Evolutionary conservation across 768 basidiomycete species (phyloP).

Genomic region (Mycena filopes): DNA sequence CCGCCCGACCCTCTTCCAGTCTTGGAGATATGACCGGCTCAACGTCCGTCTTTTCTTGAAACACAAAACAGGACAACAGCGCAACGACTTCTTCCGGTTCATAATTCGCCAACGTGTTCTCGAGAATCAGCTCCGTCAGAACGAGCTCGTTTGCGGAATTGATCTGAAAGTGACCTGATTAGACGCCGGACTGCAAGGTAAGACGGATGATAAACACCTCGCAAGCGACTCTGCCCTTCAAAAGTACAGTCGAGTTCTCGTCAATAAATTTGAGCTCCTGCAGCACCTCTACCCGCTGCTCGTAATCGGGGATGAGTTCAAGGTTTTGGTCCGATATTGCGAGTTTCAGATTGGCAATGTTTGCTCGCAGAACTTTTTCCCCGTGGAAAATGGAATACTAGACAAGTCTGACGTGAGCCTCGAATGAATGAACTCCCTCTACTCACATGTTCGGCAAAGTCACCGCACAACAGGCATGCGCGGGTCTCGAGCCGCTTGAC

Average conservation of each 20-base stretch:
- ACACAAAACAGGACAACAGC: constrained; percentile 94
- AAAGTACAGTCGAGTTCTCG: constrained; percentile 92
- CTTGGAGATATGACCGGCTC: constrained; percentile 86
- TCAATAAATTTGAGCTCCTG: constrained; percentile 94
- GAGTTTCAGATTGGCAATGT: constrained; percentile 81
- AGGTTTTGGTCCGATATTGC: constrained; percentile 96
- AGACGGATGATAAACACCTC: constrained; percentile 73
- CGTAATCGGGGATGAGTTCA: constrained; percentile 96
- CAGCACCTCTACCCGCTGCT: constrained; percentile 91
- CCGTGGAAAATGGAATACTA: constrained; percentile 85
- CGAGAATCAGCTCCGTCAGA: constrained; percentile 94
- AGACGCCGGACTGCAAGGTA: background rate
- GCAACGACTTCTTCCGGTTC: constrained; percentile 98
- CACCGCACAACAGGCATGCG: constrained; percentile 67
- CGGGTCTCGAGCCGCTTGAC: constrained; percentile 53
- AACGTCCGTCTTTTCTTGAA: constrained; percentile 96
- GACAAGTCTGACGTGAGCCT: constrained; percentile 5
- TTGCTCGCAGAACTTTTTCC: constrained; percentile 76
- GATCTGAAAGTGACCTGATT: constrained; percentile 65
- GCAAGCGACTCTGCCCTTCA: constrained; percentile 98
- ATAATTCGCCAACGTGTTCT: constrained; percentile 90
- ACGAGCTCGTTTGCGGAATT: constrained; percentile 98
- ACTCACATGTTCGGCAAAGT: constrained; percentile 84
- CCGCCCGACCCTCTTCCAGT: constrained; percentile 82
- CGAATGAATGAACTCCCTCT: constrained; percentile 1